These are phyloP conservation scores for Aspergillus haitiensis DNA, from an alignment of 495 filamentous ascomycete genomes.

Conservation along the genomic window DNA sequence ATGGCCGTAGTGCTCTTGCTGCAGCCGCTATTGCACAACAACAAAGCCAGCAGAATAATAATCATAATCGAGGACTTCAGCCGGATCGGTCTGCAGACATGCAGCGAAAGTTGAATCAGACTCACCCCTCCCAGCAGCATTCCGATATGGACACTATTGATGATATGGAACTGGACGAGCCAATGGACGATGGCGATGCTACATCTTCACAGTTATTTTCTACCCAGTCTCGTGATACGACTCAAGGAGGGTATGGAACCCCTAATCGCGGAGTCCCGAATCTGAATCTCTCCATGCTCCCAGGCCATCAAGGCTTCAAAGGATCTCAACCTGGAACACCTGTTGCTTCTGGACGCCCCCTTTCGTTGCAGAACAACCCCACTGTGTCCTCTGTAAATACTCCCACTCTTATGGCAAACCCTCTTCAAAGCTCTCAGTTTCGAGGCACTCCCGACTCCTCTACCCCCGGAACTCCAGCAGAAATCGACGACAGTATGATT, in stretches of 20 bases:
- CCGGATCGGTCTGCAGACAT: constrained; percentile 44
- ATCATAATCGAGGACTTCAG: constrained; percentile 42
- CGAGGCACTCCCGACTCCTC: constrained; percentile 72
- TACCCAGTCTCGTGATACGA: constrained; percentile 52
- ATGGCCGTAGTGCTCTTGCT: constrained; percentile 59
- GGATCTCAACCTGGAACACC: constrained; percentile 86
- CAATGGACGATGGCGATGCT: constrained; percentile 63
- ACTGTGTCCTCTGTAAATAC: constrained; percentile 98
- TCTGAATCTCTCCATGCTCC: constrained; percentile 71
- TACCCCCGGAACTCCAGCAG: constrained; percentile 69
- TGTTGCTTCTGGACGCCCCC: constrained; percentile 62
- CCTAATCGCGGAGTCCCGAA: constrained; percentile 63
- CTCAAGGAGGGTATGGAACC: constrained; percentile 68
- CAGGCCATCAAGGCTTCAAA: constrained; percentile 74
- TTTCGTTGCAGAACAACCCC: constrained; percentile 83
- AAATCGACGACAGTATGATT: constrained; percentile 61
- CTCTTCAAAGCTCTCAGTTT: constrained; percentile 62
- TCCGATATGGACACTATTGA: constrained; percentile 83
- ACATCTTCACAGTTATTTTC: constrained; percentile 61
- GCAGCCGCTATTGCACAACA: constrained; percentile 56
- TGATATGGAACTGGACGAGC: constrained; percentile 97
- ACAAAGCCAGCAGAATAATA: constrained; percentile 52
- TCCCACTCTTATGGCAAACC: constrained; percentile 73
- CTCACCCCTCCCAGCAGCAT: constrained; percentile 41
- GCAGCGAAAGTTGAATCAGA: constrained; percentile 48